phyloP scores from a whole-genome alignment of 2,329 filamentous ascomycete species.

The Ceratocystis destructans region DNA sequence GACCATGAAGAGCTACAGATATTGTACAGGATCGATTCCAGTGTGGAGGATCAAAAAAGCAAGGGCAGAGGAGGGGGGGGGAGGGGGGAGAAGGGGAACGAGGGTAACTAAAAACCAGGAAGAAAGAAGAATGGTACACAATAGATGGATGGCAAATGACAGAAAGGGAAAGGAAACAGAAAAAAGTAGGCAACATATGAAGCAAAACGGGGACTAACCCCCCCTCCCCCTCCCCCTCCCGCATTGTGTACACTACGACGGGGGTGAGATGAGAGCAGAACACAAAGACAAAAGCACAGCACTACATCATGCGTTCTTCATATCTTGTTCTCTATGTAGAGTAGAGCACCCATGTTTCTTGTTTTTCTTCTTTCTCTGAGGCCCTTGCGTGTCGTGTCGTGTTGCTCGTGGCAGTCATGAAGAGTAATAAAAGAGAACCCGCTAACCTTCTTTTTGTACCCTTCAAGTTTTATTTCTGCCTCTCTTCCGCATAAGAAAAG shows the following conservation, averaged over 20 bases:
- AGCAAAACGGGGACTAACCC: background rate
- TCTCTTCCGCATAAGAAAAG: background rate
- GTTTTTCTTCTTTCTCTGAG: background rate
- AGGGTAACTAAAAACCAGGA: background rate
- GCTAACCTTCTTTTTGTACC: background rate
- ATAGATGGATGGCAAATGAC: background rate
- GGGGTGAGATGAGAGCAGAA: background rate
- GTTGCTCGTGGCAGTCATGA: background rate
- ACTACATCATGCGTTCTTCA: background rate
- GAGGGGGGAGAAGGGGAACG: no score
- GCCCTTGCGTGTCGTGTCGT: background rate
- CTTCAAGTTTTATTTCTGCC: background rate
- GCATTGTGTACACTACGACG: background rate
- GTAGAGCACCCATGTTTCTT: background rate
- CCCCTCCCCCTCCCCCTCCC: no score
- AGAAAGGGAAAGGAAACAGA: background rate
- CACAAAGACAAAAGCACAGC: slow-evolving; percentile 2
- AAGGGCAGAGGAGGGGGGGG: background rate
- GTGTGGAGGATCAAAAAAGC: background rate
- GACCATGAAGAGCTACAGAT: background rate
- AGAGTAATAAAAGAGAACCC: background rate
- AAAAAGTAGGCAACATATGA: background rate
- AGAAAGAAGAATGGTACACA: background rate
- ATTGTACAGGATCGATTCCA: background rate
- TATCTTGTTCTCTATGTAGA: slow-evolving; percentile 6